A percentile compares a stretch with the other conserved stretches of the same genome.
These are phyloP conservation scores for Copromyces sp. DNA, from an alignment of 495 filamentous ascomycete species.

Conservation along the genomic window DNA sequence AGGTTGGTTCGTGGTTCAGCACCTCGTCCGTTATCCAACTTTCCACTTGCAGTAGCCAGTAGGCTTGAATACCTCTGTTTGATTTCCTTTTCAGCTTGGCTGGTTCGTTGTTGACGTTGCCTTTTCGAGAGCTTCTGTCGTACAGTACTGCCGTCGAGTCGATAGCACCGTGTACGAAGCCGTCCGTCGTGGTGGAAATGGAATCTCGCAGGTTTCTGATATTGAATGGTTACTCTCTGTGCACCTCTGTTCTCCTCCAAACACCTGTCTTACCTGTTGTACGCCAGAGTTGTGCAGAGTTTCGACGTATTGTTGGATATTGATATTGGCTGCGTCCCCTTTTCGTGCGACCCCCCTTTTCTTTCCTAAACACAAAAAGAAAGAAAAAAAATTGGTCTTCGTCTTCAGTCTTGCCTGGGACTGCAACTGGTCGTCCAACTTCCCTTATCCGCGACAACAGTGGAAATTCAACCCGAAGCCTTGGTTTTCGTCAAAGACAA, in stretches of 20 bases:
- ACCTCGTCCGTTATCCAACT: neutral
- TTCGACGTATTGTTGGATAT: neutral
- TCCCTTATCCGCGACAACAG: neutral
- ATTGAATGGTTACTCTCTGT: neutral
- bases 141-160: neutral
- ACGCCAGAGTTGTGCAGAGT: neutral
- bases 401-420: neutral
- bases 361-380: neutral
- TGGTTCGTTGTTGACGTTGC: neutral
- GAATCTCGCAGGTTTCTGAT: neutral
- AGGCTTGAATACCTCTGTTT: neutral
- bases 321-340: neutral
- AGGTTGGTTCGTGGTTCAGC: neutral
- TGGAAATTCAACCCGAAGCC: neutral
- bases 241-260: neutral
- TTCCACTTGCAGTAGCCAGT: neutral
- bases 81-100: neutral
- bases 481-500: neutral
- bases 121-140: neutral
- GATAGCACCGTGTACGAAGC: neutral
- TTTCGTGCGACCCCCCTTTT: neutral
- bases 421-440: neutral
- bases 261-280: neutral
- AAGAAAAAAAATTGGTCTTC: neutral
- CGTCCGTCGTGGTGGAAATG: neutral